Percentiles rank a stretch among this genome's conserved stretches.
These are phyloP conservation scores for Trichoderma breve DNA, from an alignment of 2,329 filamentous ascomycete genomes.

Conservation along the genomic window DNA sequence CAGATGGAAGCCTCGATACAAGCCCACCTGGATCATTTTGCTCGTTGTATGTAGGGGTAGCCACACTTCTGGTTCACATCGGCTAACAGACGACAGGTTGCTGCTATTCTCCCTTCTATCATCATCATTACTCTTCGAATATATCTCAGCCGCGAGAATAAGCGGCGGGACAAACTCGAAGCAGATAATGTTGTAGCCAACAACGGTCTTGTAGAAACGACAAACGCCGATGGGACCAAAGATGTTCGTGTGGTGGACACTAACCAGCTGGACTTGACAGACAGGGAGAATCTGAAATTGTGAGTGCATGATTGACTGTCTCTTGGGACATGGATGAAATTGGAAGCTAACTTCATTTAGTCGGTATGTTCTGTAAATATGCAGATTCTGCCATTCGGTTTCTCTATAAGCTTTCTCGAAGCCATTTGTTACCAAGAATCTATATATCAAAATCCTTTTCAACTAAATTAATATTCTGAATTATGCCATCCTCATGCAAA, in stretches of 20 bases:
- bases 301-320: too few relatives aligned
- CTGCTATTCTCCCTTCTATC: constrained; percentile 21
- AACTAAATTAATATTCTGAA: background rate
- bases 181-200: background rate
- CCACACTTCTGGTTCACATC: background rate
- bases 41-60: constrained; percentile 8
- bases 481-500: too few relatives aligned
- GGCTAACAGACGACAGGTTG: background rate
- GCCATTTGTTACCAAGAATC: background rate
- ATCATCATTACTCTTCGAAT: constrained; percentile 17
- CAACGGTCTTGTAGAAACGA: constrained; percentile 18
- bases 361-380: background rate
- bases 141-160: constrained; percentile 18
- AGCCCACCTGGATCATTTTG: constrained; percentile 26
- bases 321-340: background rate
- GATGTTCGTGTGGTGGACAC: constrained; percentile 14
- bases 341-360: background rate
- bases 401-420: background rate
- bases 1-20: constrained; percentile 23
- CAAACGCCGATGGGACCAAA: constrained; percentile 12
- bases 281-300: constrained; percentile 23
- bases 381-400: background rate
- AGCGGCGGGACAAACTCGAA: constrained; percentile 20
- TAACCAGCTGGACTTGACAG: constrained; percentile 23
- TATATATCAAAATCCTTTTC: background rate